Evolutionary conservation across 2,329 filamentous ascomycete genomes (phyloP), one percentile per base, ranked within the genome.

Genomic region (Alternaria viburni): DNA sequence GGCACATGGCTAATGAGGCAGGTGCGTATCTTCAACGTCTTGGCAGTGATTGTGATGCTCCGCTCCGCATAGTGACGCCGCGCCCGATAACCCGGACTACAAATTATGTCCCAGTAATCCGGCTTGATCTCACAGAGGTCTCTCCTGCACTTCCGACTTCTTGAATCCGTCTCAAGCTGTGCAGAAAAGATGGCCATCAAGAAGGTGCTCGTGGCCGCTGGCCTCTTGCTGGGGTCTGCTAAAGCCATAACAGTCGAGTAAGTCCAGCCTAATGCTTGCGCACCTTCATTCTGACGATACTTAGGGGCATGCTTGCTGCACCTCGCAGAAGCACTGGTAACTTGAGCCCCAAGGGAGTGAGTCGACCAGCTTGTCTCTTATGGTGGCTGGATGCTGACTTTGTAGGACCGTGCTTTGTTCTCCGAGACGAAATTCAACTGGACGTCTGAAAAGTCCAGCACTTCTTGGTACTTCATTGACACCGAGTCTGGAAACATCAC

Each of bases 381-480:
- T 11, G 32, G 3, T 11, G 32, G 3, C 3, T 10, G 2, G 4
- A 28, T 51, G 41, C 64, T 73, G 17, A 70, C 36, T 11, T 19
- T 3, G 10, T 23, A 79, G 77, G 74, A 79, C 61, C 69, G 66
- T 59, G 77, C 74, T 26, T 63, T 78, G 8, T 79, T 78, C 63
- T 69, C 74, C 1, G 74, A 76, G n/a, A 75, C 76, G 6, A 75
- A 68, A 41, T 79, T 77, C 67, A 77, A 79, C 49, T 79, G 77
- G 77, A 77, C 74, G 0, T 68, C 72, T 5, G 74, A 75, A 44
- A 77, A 78, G 59, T 62, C 76, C 10, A 54, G 85, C 88, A 65
- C 89, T 87, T 43, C 87, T 83, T 26, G 76, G 76, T 71, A 78
- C 54, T 68, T 79, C 52, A 62, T 79, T 7, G 71, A 79, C 26